A percentile compares a stretch with the other conserved stretches of the same genome.
phyloP scores from a whole-genome alignment of 73 alveolate genomes.

The Paramecium biaurelia region DNA sequence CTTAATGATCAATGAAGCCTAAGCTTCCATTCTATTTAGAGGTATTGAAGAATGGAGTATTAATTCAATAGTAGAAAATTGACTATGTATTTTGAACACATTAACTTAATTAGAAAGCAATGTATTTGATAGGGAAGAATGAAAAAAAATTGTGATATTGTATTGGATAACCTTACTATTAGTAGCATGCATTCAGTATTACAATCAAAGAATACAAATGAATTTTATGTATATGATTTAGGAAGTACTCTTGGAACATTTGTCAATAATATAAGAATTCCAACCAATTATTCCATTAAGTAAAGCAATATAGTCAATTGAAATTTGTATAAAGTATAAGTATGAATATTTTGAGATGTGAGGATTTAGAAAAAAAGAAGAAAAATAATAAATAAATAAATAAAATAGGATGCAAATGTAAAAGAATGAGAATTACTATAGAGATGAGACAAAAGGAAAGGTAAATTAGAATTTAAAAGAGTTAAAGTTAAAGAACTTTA shows the following conservation, averaged over 20 bases:
- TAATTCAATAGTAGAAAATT: not conserved
- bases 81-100: not conserved
- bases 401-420: not conserved
- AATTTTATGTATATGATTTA: slow-evolving; percentile 74
- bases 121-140: slow-evolving; percentile 51
- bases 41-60: slow-evolving; percentile 51
- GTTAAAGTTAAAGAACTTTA: slow-evolving; percentile 8
- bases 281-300: slow-evolving; percentile 66
- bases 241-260: slow-evolving; percentile 82
- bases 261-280: slow-evolving; percentile 70
- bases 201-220: slow-evolving; percentile 80
- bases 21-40: slow-evolving; percentile 5
- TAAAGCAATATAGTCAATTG: slow-evolving; percentile 65
- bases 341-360: slow-evolving; percentile 46
- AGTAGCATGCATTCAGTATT: slow-evolving; percentile 80
- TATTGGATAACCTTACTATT: slow-evolving; percentile 75
- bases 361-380: slow-evolving; percentile 29
- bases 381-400: not conserved
- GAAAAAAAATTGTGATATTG: slow-evolving; percentile 59
- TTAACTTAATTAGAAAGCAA: slow-evolving; percentile 2
- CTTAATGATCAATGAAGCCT: slow-evolving; percentile 32
- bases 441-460: not conserved
- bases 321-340: slow-evolving; percentile 68
- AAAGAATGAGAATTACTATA: not conserved
- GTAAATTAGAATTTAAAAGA: not conserved